phyloP scores from a whole-genome alignment of 495 filamentous ascomycete species.

The Trichoderma erinaceum region DNA sequence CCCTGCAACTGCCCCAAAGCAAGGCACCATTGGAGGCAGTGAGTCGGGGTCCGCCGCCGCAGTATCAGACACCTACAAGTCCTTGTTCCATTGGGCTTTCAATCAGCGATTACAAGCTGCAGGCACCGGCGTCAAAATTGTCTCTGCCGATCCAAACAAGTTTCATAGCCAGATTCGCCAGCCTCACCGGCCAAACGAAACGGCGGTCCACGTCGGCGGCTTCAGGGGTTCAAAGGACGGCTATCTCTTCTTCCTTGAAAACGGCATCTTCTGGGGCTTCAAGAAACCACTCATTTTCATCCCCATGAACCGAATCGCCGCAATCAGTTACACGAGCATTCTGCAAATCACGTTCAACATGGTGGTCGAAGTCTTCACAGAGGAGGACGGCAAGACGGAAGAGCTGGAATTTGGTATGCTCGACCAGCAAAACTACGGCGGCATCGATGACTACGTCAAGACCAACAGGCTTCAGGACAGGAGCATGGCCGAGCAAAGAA shows the following conservation, averaged over 20 bases:
- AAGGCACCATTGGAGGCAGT: constrained; percentile 43
- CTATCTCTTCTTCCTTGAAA: constrained; percentile 81
- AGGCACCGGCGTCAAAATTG: constrained; percentile 51
- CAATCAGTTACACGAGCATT: constrained; percentile 82
- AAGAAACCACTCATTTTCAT: constrained; percentile 92
- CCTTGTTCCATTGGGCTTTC: constrained; percentile 56
- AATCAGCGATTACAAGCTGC: constrained; percentile 52
- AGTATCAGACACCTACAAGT: constrained; percentile 54
- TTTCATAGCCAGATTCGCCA: constrained; percentile 75
- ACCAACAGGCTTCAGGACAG: constrained; percentile 79
- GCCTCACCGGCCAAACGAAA: constrained; percentile 81
- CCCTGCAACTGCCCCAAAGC: constrained; percentile 63
- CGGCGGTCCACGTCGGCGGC: constrained; percentile 86
- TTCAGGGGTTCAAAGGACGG: constrained; percentile 94
- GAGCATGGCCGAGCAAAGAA: constrained; percentile 80
- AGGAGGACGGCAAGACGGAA: constrained; percentile 42
- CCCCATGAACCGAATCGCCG: constrained; percentile 68
- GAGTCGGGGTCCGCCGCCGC: constrained; percentile 41
- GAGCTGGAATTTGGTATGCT: constrained; percentile 84
- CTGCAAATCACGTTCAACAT: constrained; percentile 93
- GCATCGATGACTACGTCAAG: constrained; percentile 80
- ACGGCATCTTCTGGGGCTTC: constrained; percentile 87
- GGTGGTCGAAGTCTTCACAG: constrained; percentile 55
- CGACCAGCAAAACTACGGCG: constrained; percentile 75
- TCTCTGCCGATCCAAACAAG: constrained; percentile 62